A percentile compares a stretch with the other conserved stretches of the same genome.
phyloP scores from a whole-genome alignment of 345 rosid genomes.

The Zanthoxylum bungeanum region DNA sequence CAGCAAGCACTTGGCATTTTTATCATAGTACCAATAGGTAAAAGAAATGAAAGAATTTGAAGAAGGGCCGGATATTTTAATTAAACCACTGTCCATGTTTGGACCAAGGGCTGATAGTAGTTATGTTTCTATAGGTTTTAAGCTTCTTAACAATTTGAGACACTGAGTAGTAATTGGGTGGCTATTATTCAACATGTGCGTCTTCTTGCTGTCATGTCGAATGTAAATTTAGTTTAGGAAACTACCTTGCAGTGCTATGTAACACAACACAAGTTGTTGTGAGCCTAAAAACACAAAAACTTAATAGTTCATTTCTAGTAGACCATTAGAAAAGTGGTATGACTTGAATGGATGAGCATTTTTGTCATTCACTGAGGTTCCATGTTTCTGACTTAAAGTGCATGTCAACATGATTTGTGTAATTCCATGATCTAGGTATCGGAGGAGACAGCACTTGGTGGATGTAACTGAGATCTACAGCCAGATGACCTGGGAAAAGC shows the following conservation, averaged over 20 bases:
- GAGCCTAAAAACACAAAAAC: background rate
- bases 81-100: background rate
- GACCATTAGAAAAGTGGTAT: background rate
- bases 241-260: too few species aligned
- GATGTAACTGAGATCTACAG: slow-evolving; percentile 62
- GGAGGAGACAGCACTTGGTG: slow-evolving; percentile 30
- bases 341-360: background rate
- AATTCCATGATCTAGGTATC: slow-evolving; percentile 29
- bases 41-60: background rate
- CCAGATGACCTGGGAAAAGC: slow-evolving; percentile 47
- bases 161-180: background rate
- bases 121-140: background rate
- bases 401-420: background rate
- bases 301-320: background rate
- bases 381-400: background rate
- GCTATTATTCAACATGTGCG: background rate
- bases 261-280: background rate
- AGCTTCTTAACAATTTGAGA: background rate
- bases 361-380: background rate
- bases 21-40: background rate
- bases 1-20: background rate
- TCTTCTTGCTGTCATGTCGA: background rate
- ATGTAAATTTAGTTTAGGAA: background rate
- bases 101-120: background rate
- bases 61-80: background rate